phyloP scores from a whole-genome alignment of 768 basidiomycete genomes.

The Chalciporus sphaerocephalus region DNA sequence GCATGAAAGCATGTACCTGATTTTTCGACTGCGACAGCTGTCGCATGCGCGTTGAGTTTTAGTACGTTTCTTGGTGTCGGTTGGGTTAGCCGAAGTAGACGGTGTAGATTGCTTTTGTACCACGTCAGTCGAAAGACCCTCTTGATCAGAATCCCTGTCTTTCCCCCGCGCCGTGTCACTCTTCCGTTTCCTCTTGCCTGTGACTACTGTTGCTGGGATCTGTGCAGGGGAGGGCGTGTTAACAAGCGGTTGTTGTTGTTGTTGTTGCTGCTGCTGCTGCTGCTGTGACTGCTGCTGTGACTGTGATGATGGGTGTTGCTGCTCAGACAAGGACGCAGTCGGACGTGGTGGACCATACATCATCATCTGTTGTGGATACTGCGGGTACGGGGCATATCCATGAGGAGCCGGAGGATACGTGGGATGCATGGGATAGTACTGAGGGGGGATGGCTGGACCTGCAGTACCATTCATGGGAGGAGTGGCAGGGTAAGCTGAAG shows the following conservation, averaged over 20 bases:
- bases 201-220: conserved; percentile 27
- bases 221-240: conserved; percentile 33
- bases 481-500: conserved; percentile 33
- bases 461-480: conserved; percentile 37
- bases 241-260: conserved; percentile 27
- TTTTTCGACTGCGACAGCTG: conserved; percentile 86
- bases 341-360: conserved; percentile 53
- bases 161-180: conserved; percentile 36
- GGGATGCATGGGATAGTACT: conserved; percentile 58
- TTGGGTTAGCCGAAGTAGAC: conserved; percentile 27
- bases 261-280: conserved; percentile 20
- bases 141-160: conserved; percentile 59
- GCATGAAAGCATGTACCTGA: conserved; percentile 46
- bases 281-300: conserved; percentile 28
- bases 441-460: conserved; percentile 38
- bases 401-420: conserved; percentile 43
- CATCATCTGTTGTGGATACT: conserved; percentile 56
- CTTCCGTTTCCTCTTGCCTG: conserved; percentile 65
- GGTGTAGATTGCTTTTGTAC: conserved; percentile 32
- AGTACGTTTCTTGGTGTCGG: conserved; percentile 80
- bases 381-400: conserved; percentile 53
- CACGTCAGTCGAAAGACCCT: conserved; percentile 47
- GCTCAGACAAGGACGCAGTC: conserved; percentile 35
- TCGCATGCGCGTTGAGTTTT: conserved; percentile 94
- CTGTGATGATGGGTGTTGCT: conserved; percentile 18